Percentiles rank a stretch among this genome's conserved stretches.
These are phyloP conservation scores for Nitzschia inconspicua DNA, from an alignment of 108 stramenopile species.

Conservation along the genomic window DNA sequence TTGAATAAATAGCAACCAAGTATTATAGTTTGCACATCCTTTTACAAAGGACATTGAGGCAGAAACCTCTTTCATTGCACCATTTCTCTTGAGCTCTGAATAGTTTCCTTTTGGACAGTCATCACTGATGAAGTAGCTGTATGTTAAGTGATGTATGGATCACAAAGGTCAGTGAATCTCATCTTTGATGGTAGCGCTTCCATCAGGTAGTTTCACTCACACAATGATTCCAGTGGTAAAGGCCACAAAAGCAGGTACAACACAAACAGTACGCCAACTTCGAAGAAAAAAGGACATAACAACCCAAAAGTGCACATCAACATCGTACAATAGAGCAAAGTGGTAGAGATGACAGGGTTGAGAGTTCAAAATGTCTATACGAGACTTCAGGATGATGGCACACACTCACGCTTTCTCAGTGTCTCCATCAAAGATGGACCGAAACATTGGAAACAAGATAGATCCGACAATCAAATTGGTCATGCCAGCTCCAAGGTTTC, in stretches of 20 bases:
- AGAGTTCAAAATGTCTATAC: slow-evolving; percentile 16
- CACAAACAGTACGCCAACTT: slow-evolving; percentile 78
- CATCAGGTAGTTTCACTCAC: too few relatives aligned
- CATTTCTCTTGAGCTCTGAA: slow-evolving; percentile 48
- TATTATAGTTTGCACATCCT: slow-evolving; percentile 50
- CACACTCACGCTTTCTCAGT: slow-evolving; percentile 16
- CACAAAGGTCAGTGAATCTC: too few relatives aligned
- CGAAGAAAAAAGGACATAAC: too few relatives aligned
- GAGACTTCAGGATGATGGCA: too few relatives aligned
- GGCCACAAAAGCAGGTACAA: slow-evolving; percentile 73
- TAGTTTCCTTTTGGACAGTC: slow-evolving; percentile 91
- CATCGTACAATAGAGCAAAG: background rate
- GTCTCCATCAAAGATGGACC: slow-evolving; percentile 32
- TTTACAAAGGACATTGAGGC: slow-evolving; percentile 34
- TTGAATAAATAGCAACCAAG: slow-evolving; percentile 75
- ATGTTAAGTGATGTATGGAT: too few relatives aligned
- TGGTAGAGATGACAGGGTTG: background rate
- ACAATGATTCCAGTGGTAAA: slow-evolving; percentile 36
- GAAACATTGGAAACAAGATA: slow-evolving; percentile 67
- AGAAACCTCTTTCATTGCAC: slow-evolving; percentile 52
- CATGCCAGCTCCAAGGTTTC: slow-evolving; percentile 81
- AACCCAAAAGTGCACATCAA: slow-evolving; percentile 5
- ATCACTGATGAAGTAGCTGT: slow-evolving; percentile 43
- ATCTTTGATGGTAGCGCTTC: too few relatives aligned
- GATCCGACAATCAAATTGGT: slow-evolving; percentile 67